A percentile compares a stretch with the other conserved stretches of the same genome.
phyloP scores from a whole-genome alignment of 192 early-diverging fungal genomes.

The Backusella sp. region DNA sequence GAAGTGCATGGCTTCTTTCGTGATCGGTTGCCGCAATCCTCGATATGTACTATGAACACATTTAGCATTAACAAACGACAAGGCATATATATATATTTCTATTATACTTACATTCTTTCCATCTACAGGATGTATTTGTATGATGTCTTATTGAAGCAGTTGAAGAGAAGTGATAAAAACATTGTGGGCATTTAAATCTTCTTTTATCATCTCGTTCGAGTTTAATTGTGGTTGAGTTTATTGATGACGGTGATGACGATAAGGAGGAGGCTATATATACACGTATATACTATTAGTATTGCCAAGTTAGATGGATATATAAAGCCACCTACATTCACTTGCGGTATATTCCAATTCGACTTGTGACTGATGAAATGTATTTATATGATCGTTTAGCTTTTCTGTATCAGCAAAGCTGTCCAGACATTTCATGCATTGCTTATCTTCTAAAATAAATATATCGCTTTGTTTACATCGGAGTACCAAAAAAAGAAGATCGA shows the following conservation, averaged over 20 bases:
- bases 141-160: not conserved
- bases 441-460: not conserved
- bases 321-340: not conserved
- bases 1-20: not conserved
- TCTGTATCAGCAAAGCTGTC: not conserved
- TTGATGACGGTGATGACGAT: not conserved
- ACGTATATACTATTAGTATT: not conserved
- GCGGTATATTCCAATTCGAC: not conserved
- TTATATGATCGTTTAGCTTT: not conserved
- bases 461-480: not conserved
- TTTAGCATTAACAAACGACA: not conserved
- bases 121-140: not conserved
- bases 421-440: not conserved
- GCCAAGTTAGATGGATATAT: not conserved
- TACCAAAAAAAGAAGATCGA: not conserved
- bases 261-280: not conserved
- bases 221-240: not conserved
- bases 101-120: not conserved
- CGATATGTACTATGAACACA: not conserved
- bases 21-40: not conserved
- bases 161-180: not conserved
- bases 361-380: constrained; percentile 1
- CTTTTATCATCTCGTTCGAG: not conserved
- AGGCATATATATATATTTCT: not conserved
- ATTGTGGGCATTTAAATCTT: not conserved